Base-by-base conservation (phyloP, 2,329 filamentous ascomycete species). In the Penicillium sp. region DNA sequence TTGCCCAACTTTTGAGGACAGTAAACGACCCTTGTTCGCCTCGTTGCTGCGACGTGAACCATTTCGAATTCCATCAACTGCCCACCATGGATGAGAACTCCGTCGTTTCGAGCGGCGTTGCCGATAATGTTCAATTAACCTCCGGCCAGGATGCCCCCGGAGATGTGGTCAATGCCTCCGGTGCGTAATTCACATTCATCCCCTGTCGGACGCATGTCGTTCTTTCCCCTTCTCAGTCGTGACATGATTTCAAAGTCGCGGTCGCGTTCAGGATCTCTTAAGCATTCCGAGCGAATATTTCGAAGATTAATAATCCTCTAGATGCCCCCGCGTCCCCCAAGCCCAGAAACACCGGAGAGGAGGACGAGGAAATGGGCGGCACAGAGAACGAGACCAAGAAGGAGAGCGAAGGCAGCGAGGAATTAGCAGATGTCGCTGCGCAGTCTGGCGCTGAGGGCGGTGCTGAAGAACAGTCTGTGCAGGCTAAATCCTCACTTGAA, bases 331-430 rank as follows among this genome's bases (percentile, higher is more conserved):
- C 86, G 63, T 89, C 84, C 53, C 88, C 88, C 41, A 84, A 85
- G 64, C 82, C 85, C 54, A 86, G 91, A 70, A 85, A 85, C 64
- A 85, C 83, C 58, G 81, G 85, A 65, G 85, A 66, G 77, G 85
- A 90, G 68, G 91, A 95, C 72, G 90, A 93, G 73, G 91, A 93
- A 70, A 94, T 94, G 91, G 89, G 85, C 62, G 91, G 91, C 67
- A 86, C 79, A 15, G 79, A 81, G 56, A 73, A 75, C 26, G 78
- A 80, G 57, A 69, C 75, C 21, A 81, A 79, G 66, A 80, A 76
- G 58, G 79, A 82, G 69, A 76, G 84, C 64, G 78, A 79, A 23
- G 76, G 71, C 23, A 76, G 71, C 23, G 78, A 79, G 29, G 80
- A 82, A 55, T 72, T 75, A 63, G 75, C 78, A n/a, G 84, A 83